These are phyloP conservation scores for Botrytis fragariae DNA, from an alignment of 2,329 filamentous ascomycete species.

Conservation along the genomic window DNA sequence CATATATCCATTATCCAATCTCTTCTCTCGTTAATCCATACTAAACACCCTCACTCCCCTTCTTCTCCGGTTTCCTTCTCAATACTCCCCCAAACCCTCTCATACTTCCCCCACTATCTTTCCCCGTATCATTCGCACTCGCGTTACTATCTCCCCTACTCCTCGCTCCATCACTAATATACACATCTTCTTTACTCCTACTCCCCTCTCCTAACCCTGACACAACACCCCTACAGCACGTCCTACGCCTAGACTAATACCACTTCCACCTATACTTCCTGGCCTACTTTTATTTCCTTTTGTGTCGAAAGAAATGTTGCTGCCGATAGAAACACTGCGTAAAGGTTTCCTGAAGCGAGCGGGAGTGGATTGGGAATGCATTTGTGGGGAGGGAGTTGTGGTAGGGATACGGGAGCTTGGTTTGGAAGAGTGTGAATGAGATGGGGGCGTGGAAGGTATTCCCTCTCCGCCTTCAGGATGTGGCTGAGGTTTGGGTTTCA, in stretches of 20 bases:
- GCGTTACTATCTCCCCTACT: background rate
- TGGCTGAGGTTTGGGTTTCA: background rate
- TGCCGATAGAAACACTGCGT: slow-evolving; percentile 31
- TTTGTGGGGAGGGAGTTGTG: background rate
- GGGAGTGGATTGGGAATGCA: background rate
- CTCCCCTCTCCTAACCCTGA: slow-evolving; percentile 11
- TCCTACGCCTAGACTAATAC: slow-evolving; percentile 33
- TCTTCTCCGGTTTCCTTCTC: slow-evolving; percentile 2
- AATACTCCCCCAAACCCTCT: background rate
- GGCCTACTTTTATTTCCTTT: slow-evolving; percentile 16
- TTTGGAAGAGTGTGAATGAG: slow-evolving; percentile 19
- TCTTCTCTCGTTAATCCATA: background rate
- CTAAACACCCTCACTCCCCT: background rate
- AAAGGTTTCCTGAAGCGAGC: background rate
- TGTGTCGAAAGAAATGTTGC: slow-evolving; percentile 32
- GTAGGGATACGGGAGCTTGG: background rate
- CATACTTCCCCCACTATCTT: background rate
- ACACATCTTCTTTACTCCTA: slow-evolving; percentile 9
- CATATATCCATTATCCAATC: background rate
- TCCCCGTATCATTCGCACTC: background rate
- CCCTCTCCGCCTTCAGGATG: background rate
- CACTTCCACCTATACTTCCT: slow-evolving; percentile 16
- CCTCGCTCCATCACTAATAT: background rate
- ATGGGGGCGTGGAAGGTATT: slow-evolving; percentile 23
- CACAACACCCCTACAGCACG: slow-evolving; percentile 31